Percentiles rank a stretch among this genome's conserved stretches.
Evolutionary conservation across 2,329 filamentous ascomycete genomes (phyloP).

Genomic region (Apiospora saccharicola): DNA sequence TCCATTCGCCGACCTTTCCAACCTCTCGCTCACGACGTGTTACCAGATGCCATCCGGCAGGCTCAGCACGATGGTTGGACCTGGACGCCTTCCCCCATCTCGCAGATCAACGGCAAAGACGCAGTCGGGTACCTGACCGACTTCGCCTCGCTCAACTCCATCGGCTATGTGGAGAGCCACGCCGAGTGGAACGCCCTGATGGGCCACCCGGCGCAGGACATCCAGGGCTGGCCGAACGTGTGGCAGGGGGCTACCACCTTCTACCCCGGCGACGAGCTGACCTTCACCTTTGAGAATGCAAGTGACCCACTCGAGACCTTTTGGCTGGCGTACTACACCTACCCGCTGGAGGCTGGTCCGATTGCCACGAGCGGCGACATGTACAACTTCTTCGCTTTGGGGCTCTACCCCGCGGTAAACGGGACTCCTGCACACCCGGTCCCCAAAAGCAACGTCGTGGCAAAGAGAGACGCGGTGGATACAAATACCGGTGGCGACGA

Average conservation of each 20-base stretch:
- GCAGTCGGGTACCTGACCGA: constrained; percentile 37
- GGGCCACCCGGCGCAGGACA: constrained; percentile 37
- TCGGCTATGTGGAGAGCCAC: constrained; percentile 47
- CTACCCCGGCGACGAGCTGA: constrained; percentile 45
- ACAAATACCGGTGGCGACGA: neutral
- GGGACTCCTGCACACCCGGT: constrained; percentile 14
- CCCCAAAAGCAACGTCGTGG: constrained; percentile 30
- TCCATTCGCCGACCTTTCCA: too few relatives aligned
- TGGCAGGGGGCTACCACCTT: constrained; percentile 43
- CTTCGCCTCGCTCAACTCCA: constrained; percentile 44
- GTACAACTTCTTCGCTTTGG: constrained; percentile 52
- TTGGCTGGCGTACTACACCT: constrained; percentile 31
- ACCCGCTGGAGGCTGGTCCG: constrained; percentile 35
- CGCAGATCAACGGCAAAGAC: constrained; percentile 43
- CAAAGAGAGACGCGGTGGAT: neutral
- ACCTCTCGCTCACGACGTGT: neutral
- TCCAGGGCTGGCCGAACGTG: constrained; percentile 37
- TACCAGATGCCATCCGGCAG: constrained; percentile 32
- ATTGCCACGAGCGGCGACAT: constrained; percentile 50
- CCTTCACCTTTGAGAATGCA: constrained; percentile 40
- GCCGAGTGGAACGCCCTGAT: constrained; percentile 51
- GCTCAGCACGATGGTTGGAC: constrained; percentile 26
- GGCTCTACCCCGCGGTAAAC: constrained; percentile 32
- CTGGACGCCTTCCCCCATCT: constrained; percentile 35
- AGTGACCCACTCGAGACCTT: constrained; percentile 27